A percentile compares a stretch with the other conserved stretches of the same genome.
Conservation (phyloP, 2,329 filamentous ascomycete genomes). For the Monilinia polystroma region DNA sequence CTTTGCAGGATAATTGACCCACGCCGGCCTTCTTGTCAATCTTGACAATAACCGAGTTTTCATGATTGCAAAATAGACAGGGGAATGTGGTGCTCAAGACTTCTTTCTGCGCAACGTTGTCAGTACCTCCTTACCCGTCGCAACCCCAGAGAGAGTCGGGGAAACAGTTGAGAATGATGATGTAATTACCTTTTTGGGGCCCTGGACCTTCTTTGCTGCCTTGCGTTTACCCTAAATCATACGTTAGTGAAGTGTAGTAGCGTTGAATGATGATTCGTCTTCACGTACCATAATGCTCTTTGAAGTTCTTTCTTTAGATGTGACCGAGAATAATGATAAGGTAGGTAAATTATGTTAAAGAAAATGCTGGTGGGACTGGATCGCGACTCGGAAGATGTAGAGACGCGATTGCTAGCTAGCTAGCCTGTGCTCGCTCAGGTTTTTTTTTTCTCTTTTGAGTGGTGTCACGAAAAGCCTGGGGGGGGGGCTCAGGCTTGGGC, state of each 20-base stretch:
- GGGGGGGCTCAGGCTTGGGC: neutral
- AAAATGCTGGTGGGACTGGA: conserved; percentile 19
- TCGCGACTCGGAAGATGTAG: conserved; percentile 12
- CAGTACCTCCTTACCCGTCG: conserved; percentile 4
- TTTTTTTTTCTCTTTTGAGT: neutral
- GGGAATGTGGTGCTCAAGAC: conserved; percentile 81
- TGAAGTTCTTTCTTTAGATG: neutral
- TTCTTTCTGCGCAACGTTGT: conserved; percentile 53
- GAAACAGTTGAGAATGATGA: neutral
- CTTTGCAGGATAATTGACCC: conserved; percentile 82
- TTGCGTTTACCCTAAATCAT: conserved; percentile 82
- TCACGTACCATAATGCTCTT: conserved; percentile 11
- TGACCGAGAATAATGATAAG: conserved; percentile 17
- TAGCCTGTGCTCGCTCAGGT: conserved; percentile 6
- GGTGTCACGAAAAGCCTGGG: too few species aligned
- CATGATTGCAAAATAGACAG: conserved; percentile 98
- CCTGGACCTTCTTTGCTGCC: conserved; percentile 76
- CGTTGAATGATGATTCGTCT: neutral
- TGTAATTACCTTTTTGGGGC: conserved; percentile 70
- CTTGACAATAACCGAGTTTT: conserved; percentile 86
- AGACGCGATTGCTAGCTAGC: neutral
- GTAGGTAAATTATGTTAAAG: conserved; percentile 2
- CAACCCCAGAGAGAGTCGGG: conserved; percentile 4
- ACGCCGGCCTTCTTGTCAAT: conserved; percentile 90
- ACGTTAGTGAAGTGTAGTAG: neutral